A percentile compares a stretch with the other conserved stretches of the same genome.
These are phyloP conservation scores for Mycosarcoma maydis DNA, from an alignment of 1,284 basidiomycete genomes.

Conservation along the genomic window DNA sequence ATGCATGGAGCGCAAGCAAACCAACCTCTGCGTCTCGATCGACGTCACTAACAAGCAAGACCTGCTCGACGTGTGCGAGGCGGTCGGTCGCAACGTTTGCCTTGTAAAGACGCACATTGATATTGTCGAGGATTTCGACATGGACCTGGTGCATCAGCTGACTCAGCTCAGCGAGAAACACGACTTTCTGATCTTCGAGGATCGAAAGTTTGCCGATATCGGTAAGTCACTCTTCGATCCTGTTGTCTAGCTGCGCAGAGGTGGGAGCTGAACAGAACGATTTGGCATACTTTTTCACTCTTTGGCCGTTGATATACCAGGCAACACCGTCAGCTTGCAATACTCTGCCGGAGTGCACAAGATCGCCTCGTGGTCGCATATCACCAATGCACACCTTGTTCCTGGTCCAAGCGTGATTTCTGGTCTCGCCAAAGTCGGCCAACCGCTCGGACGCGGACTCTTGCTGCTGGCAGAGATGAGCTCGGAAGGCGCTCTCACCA, in stretches of 20 bases:
- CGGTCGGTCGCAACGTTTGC: slow-evolving; percentile 87
- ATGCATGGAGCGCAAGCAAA: slow-evolving; percentile 85
- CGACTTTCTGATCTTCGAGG: slow-evolving; percentile 97
- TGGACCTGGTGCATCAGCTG: slow-evolving; percentile 77
- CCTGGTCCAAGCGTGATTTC: slow-evolving; percentile 92
- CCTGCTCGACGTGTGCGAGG: slow-evolving; percentile 85
- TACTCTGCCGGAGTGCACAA: slow-evolving; percentile 93
- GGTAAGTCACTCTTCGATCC: slow-evolving; percentile 72
- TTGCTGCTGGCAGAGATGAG: slow-evolving; percentile 97
- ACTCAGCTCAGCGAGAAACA: slow-evolving; percentile 79
- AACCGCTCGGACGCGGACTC: slow-evolving; percentile 84
- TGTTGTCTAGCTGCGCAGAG: too few species aligned
- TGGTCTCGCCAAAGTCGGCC: slow-evolving; percentile 85
- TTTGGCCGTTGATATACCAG: slow-evolving; percentile 70
- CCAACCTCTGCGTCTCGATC: slow-evolving; percentile 93
- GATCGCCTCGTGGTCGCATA: slow-evolving; percentile 94
- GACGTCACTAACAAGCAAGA: slow-evolving; percentile 86
- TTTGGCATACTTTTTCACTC: not conserved
- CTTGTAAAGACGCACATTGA: slow-evolving; percentile 99
- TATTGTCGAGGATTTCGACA: slow-evolving; percentile 90
- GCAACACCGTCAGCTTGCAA: slow-evolving; percentile 94
- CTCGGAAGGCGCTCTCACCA: slow-evolving; percentile 84
- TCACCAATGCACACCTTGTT: slow-evolving; percentile 93
- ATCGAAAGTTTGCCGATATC: slow-evolving; percentile 99
- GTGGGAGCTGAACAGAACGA: not conserved